Base-by-base conservation (phyloP, 768 basidiomycete genomes). In the Lactarius psammicola region DNA sequence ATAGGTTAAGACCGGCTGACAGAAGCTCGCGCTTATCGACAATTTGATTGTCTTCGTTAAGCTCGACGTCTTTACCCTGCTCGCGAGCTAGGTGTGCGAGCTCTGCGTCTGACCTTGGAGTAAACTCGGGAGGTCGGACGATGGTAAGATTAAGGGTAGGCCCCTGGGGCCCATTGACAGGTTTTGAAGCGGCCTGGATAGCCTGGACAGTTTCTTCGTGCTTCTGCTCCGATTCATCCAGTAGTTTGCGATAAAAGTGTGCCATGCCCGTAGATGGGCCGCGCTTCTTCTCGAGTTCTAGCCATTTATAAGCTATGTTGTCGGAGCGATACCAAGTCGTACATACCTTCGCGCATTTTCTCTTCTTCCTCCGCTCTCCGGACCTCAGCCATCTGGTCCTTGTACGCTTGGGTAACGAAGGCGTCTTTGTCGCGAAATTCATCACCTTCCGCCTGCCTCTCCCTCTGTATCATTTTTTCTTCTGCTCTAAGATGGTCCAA, bases 391-490 rank as follows among this genome's bases (percentile, higher is more conserved):
- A 97, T 91, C 77, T 98, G 97, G 57, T 92, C 90, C 75, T 94
- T 95, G 79, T 99, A 99, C 28, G 93, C 94, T 72, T 94, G 92
- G 0, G 97, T 99, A 58, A 98, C 96, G 72, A 98, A 99, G n/a
- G 87, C 82, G 62, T 98, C 97, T 80, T 95, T 98, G 79, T 93
- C 97, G 63, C 83, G 83, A 74, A 93, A 99, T 75, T 94, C 85
- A 67, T 95, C 95, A 0, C 97, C 97, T 77, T 99, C 97, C 23
- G 83, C 79, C 77, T 95, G 93, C 26, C 97, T 85, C 75, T 98
- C 97, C 53, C 85, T 83, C 74, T 95, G 92, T 74, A 98, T 89
- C 90, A 96, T 90, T 81, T 98, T 98, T 77, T 98, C 96, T 76
- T 99, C 97, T 0, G 97, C 97, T 61, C 95, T 83, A 13, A 98